Percentiles rank a stretch among this genome's conserved stretches.
phyloP scores from a whole-genome alignment of 345 rosid species.

The Pelargonium nanum region DNA sequence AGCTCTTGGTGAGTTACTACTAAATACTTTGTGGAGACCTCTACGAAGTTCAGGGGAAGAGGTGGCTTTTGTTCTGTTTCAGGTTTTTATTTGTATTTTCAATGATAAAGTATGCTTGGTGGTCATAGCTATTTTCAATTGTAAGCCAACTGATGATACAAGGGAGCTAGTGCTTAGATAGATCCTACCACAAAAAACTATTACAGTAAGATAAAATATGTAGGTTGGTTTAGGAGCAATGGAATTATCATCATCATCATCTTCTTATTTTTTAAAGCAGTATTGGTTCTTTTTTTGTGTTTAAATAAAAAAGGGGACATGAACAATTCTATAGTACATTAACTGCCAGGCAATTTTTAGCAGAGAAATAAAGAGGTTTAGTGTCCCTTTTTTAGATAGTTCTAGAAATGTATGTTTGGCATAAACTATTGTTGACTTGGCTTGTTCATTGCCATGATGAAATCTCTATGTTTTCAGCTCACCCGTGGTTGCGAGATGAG shows the following conservation, averaged over 20 bases:
- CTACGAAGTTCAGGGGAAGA: neutral
- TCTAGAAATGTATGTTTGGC: neutral
- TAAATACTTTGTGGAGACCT: neutral
- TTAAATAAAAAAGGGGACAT: neutral
- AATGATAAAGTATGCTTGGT: too few species aligned
- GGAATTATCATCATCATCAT: neutral
- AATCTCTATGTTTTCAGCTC: conserved; percentile 44
- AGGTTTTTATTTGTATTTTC: neutral
- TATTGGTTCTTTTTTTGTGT: neutral
- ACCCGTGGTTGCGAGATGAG: conserved; percentile 77
- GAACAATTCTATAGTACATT: neutral
- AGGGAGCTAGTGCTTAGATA: neutral
- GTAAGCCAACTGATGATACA: neutral
- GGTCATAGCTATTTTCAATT: neutral
- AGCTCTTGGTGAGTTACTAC: conserved; percentile 58
- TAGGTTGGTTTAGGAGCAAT: neutral
- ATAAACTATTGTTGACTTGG: neutral
- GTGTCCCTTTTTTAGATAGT: neutral
- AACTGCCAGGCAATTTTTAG: neutral
- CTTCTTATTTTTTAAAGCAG: neutral
- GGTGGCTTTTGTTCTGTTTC: neutral
- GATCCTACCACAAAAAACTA: neutral
- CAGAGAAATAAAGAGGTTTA: neutral
- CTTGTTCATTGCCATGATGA: neutral
- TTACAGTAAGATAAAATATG: neutral